These are phyloP conservation scores for Brettanomyces nanus DNA, from an alignment of 805 yeast species.

Conservation along the genomic window DNA sequence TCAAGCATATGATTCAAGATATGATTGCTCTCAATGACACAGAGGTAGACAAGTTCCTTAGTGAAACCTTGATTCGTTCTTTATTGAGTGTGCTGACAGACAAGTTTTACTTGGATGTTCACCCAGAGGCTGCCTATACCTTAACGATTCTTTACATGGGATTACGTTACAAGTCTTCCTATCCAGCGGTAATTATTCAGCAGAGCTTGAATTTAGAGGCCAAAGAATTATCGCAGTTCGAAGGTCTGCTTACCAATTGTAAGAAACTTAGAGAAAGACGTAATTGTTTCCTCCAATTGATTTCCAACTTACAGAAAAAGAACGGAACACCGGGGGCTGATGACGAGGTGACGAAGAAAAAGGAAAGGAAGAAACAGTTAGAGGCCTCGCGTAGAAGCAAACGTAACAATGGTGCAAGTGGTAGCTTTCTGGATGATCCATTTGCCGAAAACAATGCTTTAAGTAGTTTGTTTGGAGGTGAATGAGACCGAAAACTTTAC, in stretches of 20 bases:
- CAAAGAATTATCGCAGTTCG: constrained; percentile 55
- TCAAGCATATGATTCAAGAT: constrained; percentile 65
- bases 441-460: constrained; percentile 6
- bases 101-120: constrained; percentile 76
- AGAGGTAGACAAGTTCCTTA: constrained; percentile 64
- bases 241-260: constrained; percentile 53
- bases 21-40: constrained; percentile 56
- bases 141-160: constrained; percentile 73
- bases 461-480: constrained; percentile 4
- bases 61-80: constrained; percentile 61
- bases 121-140: constrained; percentile 86
- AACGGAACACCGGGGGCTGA: constrained; percentile 23
- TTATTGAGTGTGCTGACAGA: constrained; percentile 61
- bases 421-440: constrained; percentile 6
- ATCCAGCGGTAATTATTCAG: constrained; percentile 56
- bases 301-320: constrained; percentile 46
- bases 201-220: constrained; percentile 43
- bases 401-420: not conserved
- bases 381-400: constrained; percentile 5
- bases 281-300: constrained; percentile 66
- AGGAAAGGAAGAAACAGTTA: constrained; percentile 22
- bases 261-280: constrained; percentile 72
- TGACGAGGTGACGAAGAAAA: constrained; percentile 28
- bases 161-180: constrained; percentile 57
- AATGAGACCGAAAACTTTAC: not conserved